Conservation (phyloP, 2,329 filamentous ascomycete species). For the Clarireedia homoeocarpa region DNA sequence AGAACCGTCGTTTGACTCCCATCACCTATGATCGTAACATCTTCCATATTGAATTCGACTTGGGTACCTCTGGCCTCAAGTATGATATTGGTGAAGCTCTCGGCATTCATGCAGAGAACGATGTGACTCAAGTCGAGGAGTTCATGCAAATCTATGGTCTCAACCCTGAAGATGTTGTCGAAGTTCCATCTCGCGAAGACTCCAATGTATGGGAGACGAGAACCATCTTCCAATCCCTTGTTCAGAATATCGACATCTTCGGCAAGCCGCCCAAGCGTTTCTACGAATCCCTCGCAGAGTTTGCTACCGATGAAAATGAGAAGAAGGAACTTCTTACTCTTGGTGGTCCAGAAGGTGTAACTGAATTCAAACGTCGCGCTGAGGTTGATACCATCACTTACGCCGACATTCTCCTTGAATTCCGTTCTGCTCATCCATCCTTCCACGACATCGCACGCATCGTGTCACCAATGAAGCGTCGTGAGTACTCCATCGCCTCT, state of each 20-base stretch:
- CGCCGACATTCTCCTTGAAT: slow-evolving; percentile 84
- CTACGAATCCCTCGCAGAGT: slow-evolving; percentile 86
- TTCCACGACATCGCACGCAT: slow-evolving; percentile 88
- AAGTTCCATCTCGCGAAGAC: slow-evolving; percentile 82
- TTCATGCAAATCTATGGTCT: slow-evolving; percentile 92
- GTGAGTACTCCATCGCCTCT: slow-evolving; percentile 98
- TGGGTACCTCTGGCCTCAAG: slow-evolving; percentile 81
- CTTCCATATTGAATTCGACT: slow-evolving; percentile 99
- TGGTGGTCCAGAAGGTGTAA: slow-evolving; percentile 68
- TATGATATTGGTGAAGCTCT: slow-evolving; percentile 98
- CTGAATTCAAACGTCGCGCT: slow-evolving; percentile 84
- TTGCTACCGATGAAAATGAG: slow-evolving; percentile 74
- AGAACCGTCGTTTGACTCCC: slow-evolving; percentile 90
- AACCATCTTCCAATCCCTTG: slow-evolving; percentile 84
- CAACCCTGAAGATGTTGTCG: slow-evolving; percentile 75
- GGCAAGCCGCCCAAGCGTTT: slow-evolving; percentile 96
- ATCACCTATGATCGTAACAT: slow-evolving; percentile 91
- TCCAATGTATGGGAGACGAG: slow-evolving; percentile 68
- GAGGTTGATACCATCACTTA: slow-evolving; percentile 91
- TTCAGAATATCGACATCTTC: slow-evolving; percentile 94
- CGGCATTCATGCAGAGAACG: slow-evolving; percentile 92
- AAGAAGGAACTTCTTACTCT: slow-evolving; percentile 72
- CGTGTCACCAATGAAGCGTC: slow-evolving; percentile 84
- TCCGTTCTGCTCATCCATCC: slow-evolving; percentile 75
- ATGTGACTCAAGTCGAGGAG: slow-evolving; percentile 65